A percentile compares a stretch with the other conserved stretches of the same genome.
These are phyloP conservation scores for Diaporthe sp. DNA, from an alignment of 2,329 filamentous ascomycete species.

Conservation along the genomic window DNA sequence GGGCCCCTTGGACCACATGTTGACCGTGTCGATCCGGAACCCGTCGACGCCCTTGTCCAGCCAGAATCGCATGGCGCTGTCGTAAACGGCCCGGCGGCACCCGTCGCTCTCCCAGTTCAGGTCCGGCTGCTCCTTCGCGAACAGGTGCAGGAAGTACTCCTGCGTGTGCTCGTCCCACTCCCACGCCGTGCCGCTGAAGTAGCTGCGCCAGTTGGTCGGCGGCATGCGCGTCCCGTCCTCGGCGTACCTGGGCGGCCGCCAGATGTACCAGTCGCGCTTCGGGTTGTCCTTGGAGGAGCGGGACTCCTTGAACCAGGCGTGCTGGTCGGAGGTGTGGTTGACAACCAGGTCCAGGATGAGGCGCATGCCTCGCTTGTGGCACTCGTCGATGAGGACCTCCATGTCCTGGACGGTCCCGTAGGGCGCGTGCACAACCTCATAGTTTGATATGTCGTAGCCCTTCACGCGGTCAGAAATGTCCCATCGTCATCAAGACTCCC, in stretches of 20 bases:
- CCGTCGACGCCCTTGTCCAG: constrained; percentile 79
- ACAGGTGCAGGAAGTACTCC: constrained; percentile 85
- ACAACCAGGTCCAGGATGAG: constrained; percentile 83
- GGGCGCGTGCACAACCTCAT: constrained; percentile 71
- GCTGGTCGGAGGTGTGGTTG: constrained; percentile 82
- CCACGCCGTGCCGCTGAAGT: constrained; percentile 75
- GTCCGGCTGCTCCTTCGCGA: constrained; percentile 82
- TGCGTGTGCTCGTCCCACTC: constrained; percentile 79
- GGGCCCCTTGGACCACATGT: constrained; percentile 75
- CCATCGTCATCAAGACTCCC: not conserved
- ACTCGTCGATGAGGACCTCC: constrained; percentile 70
- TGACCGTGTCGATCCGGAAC: constrained; percentile 83
- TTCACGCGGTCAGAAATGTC: constrained; percentile 53
- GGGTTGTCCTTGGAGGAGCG: constrained; percentile 71
- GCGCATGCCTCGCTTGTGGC: constrained; percentile 75
- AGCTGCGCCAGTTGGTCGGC: constrained; percentile 81
- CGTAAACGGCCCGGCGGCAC: constrained; percentile 78
- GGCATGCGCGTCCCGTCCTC: constrained; percentile 73
- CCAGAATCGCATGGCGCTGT: constrained; percentile 83
- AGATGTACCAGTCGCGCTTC: constrained; percentile 79
- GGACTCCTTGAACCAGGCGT: constrained; percentile 79
- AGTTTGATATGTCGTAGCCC: constrained; percentile 78
- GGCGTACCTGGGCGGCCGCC: constrained; percentile 57
- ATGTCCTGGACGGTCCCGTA: constrained; percentile 78
- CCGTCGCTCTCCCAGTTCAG: constrained; percentile 86